Percentiles rank a stretch among this genome's conserved stretches.
These are phyloP conservation scores for Orbilia javanica DNA, from an alignment of 2,329 filamentous ascomycete species.

Conservation along the genomic window DNA sequence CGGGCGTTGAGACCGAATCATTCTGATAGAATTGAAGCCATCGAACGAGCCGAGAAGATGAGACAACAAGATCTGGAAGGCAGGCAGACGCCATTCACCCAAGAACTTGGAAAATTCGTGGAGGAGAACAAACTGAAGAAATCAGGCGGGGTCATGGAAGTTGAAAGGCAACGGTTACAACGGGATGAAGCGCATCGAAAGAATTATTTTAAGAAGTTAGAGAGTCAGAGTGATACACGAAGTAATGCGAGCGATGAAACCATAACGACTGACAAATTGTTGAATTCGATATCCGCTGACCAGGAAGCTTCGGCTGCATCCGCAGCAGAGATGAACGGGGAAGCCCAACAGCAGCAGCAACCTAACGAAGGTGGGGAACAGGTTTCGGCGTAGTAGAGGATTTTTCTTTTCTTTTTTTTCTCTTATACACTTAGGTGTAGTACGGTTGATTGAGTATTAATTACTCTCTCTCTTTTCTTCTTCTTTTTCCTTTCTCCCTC, in stretches of 20 bases:
- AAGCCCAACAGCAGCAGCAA: too few relatives aligned
- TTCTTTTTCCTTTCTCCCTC: background rate
- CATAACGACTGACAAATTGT: conserved; percentile 51
- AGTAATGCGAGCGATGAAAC: conserved; percentile 56
- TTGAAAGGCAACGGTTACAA: conserved; percentile 82
- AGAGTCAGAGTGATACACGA: conserved; percentile 40
- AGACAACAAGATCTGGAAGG: conserved; percentile 88
- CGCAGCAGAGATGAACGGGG: conserved; percentile 16
- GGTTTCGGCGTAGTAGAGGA: background rate
- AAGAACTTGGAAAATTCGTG: conserved; percentile 87
- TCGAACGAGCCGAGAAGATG: conserved; percentile 94
- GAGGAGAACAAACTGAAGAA: conserved; percentile 94
- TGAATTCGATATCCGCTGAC: conserved; percentile 57
- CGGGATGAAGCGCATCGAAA: conserved; percentile 88
- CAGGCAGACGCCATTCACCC: conserved; percentile 82
- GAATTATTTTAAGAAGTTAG: conserved; percentile 70
- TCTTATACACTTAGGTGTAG: background rate
- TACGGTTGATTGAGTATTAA: background rate
- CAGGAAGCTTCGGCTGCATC: conserved; percentile 39
- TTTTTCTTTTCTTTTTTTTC: too few relatives aligned
- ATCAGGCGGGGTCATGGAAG: conserved; percentile 93
- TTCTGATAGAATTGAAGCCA: conserved; percentile 90
- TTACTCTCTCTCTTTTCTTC: background rate
- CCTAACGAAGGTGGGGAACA: background rate
- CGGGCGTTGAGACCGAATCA: conserved; percentile 94